These are phyloP conservation scores for Phytophthora colocasiae DNA, from an alignment of 352 stramenopile genomes.

Conservation along the genomic window DNA sequence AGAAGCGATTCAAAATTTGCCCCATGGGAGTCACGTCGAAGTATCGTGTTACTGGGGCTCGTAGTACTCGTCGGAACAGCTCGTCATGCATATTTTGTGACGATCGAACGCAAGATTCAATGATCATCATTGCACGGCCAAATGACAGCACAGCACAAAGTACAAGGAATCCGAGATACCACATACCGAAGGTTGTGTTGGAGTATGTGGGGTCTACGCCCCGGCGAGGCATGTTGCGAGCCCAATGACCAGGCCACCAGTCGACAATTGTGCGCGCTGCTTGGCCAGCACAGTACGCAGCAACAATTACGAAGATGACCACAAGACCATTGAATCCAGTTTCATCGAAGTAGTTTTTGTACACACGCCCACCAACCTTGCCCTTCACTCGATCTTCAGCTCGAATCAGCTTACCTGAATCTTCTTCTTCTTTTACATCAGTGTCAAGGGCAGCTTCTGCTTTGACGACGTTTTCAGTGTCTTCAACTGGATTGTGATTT, in stretches of 20 bases:
- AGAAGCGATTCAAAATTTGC: slow-evolving; percentile 68
- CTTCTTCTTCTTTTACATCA: slow-evolving; percentile 9
- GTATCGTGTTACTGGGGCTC: slow-evolving; percentile 56
- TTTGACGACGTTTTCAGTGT: not conserved
- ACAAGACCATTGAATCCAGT: slow-evolving; percentile 35
- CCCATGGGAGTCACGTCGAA: slow-evolving; percentile 70
- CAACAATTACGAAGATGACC: slow-evolving; percentile 11
- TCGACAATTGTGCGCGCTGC: slow-evolving; percentile 26
- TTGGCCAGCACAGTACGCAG: slow-evolving; percentile 19
- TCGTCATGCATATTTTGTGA: slow-evolving; percentile 55
- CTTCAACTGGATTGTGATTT: not conserved
- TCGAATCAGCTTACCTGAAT: slow-evolving; percentile 14
- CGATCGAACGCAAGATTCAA: slow-evolving; percentile 45
- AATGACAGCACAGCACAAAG: slow-evolving; percentile 35
- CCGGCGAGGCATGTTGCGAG: slow-evolving; percentile 23
- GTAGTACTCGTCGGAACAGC: slow-evolving; percentile 54
- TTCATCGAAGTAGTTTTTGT: slow-evolving; percentile 49
- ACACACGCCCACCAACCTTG: slow-evolving; percentile 36
- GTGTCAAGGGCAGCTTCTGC: not conserved
- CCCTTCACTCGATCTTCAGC: slow-evolving; percentile 48
- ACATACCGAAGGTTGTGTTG: slow-evolving; percentile 35
- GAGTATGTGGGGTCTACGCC: slow-evolving; percentile 46
- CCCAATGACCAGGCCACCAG: slow-evolving; percentile 43
- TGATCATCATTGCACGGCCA: slow-evolving; percentile 40
- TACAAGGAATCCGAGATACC: slow-evolving; percentile 51